Base-by-base conservation (phyloP, 192 early-diverging fungal species). In the Umbelopsis vinacea region DNA sequence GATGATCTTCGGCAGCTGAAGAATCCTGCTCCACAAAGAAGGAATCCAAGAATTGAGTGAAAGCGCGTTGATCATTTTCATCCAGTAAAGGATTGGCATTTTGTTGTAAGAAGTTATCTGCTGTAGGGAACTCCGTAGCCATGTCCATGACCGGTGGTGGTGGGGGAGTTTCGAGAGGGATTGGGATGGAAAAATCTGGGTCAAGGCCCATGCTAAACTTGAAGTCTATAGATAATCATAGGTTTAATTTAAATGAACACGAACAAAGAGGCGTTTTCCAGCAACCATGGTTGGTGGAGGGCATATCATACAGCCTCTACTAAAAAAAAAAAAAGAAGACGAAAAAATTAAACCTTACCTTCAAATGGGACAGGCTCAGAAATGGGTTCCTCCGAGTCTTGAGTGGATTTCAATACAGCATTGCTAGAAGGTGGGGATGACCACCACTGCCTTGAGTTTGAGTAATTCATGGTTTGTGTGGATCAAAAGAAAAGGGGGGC, bases 41-140 rank as follows among this genome's bases (percentile, higher is more conserved):
- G 3, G 77, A 73, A 48, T 87, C 85, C 57, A 87, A 67, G 74
- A 87, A 87, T 71, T 87, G 79, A n/a, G 76, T 77, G 40, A 87
- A 84, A 35, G 80, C 76, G 35, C 73, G 77, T 54, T 83, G 83
- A 46, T 87, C 85, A 24, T 74, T 70, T 46, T 77, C 79, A 33
- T 76, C 69, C 11, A 81, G 46, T 17, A 81, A 52, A 69, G 67
- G 47, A 21, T 54, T 55, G 35, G 54, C 63, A 50, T 60, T 48
- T 45, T 68, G 43, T 37, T 78, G 26, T 43, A 50, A 17, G 66
- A 46, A 37, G 40, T 48, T 68, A 66, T 23, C 35, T 33, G 66
- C 23, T 47, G 72, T 40, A 35, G 47, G 38, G 40, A 66, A 43
- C 21, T 66, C 45, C 0, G 29, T 46, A 19, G 55, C 45, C 55